These are phyloP conservation scores for Spongiforma sp. DNA, from an alignment of 1,284 basidiomycete genomes.

Conservation along the genomic window DNA sequence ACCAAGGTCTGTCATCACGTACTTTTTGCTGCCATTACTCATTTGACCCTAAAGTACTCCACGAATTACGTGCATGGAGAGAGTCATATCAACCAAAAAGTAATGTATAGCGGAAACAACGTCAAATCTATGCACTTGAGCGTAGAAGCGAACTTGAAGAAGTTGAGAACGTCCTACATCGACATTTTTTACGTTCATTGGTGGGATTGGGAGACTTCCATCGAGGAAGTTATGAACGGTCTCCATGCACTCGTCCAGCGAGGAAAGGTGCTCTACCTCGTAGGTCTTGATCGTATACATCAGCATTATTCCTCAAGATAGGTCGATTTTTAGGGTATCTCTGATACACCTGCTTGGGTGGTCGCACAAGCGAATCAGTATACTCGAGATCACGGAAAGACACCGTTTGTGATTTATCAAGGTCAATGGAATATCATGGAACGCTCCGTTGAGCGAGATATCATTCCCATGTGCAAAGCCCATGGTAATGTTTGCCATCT, in stretches of 20 bases:
- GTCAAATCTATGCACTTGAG: conserved; percentile 37
- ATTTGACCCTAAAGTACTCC: conserved; percentile 32
- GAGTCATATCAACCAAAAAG: conserved; percentile 23
- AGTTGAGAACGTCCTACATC: conserved; percentile 46
- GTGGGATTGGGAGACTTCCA: conserved; percentile 44
- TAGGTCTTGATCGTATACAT: conserved; percentile 8
- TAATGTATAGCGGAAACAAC: conserved; percentile 43
- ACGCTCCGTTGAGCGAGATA: conserved; percentile 56
- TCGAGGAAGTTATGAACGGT: conserved; percentile 51
- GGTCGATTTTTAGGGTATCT: conserved; percentile 30
- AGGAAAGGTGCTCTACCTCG: conserved; percentile 52
- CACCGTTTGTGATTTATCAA: conserved; percentile 59
- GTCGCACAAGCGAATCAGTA: conserved; percentile 45
- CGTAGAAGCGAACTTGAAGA: conserved; percentile 43
- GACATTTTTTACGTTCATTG: conserved; percentile 44
- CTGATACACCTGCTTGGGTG: conserved; percentile 48
- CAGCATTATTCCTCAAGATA: not conserved
- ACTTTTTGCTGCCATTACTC: not conserved
- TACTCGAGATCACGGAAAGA: conserved; percentile 46
- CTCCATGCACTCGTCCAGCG: conserved; percentile 45
- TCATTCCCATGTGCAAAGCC: conserved; percentile 51
- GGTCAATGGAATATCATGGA: conserved; percentile 53
- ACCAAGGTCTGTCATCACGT: conserved; percentile 42
- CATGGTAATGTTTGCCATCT: conserved; percentile 38
- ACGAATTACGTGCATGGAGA: conserved; percentile 33